Conservation (phyloP, 2,329 filamentous ascomycete genomes). For the Xylaria arbuscula region DNA sequence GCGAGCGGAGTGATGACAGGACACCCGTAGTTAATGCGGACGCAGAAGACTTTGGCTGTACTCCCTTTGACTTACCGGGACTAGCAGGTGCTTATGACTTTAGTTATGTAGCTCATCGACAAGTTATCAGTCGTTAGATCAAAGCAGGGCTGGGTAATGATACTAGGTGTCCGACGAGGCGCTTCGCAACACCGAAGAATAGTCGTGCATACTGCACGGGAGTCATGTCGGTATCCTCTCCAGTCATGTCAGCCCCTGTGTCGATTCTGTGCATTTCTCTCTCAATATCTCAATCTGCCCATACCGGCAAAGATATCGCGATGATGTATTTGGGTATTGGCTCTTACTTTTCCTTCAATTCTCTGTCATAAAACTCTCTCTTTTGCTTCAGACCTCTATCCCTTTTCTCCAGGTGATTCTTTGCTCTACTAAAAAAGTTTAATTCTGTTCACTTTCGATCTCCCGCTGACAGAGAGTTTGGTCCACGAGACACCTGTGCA, state of each 20-base stretch:
- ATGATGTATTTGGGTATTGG: slow-evolving; percentile 35
- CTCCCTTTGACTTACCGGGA: slow-evolving; percentile 44
- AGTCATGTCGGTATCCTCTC: slow-evolving; percentile 34
- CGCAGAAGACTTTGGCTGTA: slow-evolving; percentile 41
- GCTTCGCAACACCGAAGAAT: slow-evolving; percentile 27
- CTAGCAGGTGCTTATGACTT: slow-evolving; percentile 32
- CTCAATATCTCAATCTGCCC: slow-evolving; percentile 42
- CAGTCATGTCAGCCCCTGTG: slow-evolving; percentile 34
- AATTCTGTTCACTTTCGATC: slow-evolving; percentile 44
- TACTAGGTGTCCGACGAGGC: too few species aligned
- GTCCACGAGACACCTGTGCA: slow-evolving; percentile 47
- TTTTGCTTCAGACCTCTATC: background rate
- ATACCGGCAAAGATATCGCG: slow-evolving; percentile 47
- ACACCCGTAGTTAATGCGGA: slow-evolving; percentile 45
- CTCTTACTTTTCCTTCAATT: background rate
- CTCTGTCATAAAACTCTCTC: too few species aligned
- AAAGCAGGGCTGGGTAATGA: too few species aligned
- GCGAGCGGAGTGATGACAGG: slow-evolving; percentile 41
- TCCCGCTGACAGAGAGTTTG: slow-evolving; percentile 45
- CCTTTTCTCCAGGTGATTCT: slow-evolving; percentile 20
- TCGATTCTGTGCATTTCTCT: slow-evolving; percentile 23
- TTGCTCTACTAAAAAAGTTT: slow-evolving; percentile 45
- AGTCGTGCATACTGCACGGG: slow-evolving; percentile 34
- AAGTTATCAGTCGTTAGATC: slow-evolving; percentile 41
- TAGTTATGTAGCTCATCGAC: slow-evolving; percentile 42